Percentiles rank a stretch among this genome's conserved stretches.
Evolutionary conservation across 306 rosid species (phyloP).

Genomic region (Cercis canadensis): DNA sequence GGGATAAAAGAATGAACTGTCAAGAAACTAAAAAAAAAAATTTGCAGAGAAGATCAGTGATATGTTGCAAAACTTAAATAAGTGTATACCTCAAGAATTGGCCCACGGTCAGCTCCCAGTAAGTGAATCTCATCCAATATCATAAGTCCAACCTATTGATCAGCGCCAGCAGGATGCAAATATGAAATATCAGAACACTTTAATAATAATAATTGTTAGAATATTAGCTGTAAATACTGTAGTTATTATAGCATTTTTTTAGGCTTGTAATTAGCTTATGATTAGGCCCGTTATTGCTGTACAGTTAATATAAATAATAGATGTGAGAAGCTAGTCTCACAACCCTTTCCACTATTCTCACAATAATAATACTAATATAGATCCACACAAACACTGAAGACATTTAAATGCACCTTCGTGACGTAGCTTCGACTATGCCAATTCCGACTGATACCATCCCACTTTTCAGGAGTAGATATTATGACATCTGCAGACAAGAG

Average conservation of each 20-base stretch:
- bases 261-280: too few species aligned
- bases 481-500: slow-evolving; percentile 92
- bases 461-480: slow-evolving; percentile 96
- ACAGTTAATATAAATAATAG: too few species aligned
- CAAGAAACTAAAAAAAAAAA: too few species aligned
- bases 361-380: neutral
- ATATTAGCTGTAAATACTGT: too few species aligned
- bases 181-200: slow-evolving; percentile 31
- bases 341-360: too few species aligned
- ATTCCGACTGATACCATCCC: slow-evolving; percentile 99
- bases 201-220: neutral
- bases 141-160: slow-evolving; percentile 86
- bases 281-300: too few species aligned
- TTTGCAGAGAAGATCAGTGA: slow-evolving; percentile 10
- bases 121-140: slow-evolving; percentile 97
- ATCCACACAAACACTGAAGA: slow-evolving; percentile 9
- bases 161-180: slow-evolving; percentile 33
- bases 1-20: too few species aligned
- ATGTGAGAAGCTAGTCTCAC: too few species aligned
- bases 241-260: too few species aligned
- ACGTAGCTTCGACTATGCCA: slow-evolving; percentile 98
- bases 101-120: slow-evolving; percentile 98
- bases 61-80: slow-evolving; percentile 24
- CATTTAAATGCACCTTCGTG: slow-evolving; percentile 65
- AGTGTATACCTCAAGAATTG: slow-evolving; percentile 88